A percentile compares a stretch with the other conserved stretches of the same genome.
phyloP scores from a whole-genome alignment of 148 eudicot genomes.

The Polygonum maritimum region DNA sequence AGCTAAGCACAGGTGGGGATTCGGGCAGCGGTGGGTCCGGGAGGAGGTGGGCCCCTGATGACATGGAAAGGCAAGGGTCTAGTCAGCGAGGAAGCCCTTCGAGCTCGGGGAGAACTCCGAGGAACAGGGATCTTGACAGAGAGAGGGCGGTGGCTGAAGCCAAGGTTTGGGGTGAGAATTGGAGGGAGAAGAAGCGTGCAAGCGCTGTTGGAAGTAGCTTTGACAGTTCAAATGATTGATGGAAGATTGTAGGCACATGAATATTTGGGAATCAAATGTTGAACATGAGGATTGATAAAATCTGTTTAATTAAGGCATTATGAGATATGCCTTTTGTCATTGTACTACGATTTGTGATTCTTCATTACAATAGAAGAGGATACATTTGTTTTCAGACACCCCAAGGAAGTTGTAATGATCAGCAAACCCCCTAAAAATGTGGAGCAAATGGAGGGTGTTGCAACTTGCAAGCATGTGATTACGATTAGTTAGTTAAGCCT shows the following conservation, averaged over 20 bases:
- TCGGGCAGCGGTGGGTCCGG: conserved; percentile 62
- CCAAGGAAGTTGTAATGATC: no score
- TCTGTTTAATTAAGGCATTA: background rate
- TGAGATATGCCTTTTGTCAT: background rate
- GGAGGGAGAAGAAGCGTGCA: conserved; percentile 65
- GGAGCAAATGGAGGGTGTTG: no score
- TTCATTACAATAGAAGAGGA: no score
- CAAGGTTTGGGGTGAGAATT: conserved; percentile 94
- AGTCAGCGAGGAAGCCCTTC: conserved; percentile 57
- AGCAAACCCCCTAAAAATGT: no score
- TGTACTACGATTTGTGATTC: no score
- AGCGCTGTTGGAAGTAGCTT: conserved; percentile 59
- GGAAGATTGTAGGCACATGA: background rate
- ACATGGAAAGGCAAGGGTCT: conserved; percentile 39
- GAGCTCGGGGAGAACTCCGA: conserved; percentile 56
- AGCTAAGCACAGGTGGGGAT: conserved; percentile 47
- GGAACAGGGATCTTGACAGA: conserved; percentile 67
- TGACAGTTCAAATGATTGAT: conserved; percentile 24
- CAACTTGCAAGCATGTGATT: no score
- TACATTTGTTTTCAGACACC: no score
- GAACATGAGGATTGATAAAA: background rate
- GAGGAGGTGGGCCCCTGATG: conserved; percentile 58
- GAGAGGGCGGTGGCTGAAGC: conserved; percentile 96
- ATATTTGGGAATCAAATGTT: background rate
- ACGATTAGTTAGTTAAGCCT: background rate